phyloP scores from a whole-genome alignment of 768 basidiomycete genomes.

The Panaeolus cyanescens region DNA sequence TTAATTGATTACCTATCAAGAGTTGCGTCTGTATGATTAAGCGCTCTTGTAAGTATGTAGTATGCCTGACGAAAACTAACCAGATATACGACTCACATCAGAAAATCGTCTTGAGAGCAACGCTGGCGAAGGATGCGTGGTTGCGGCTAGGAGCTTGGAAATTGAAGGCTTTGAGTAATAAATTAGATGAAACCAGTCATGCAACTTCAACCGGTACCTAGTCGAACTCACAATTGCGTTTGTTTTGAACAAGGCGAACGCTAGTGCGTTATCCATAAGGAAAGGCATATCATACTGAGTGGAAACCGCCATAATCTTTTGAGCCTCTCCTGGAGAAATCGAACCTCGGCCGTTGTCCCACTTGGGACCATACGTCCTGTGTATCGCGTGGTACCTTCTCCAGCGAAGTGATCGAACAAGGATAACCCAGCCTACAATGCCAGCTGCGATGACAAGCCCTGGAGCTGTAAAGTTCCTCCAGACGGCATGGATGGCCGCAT shows the following conservation, averaged over 20 bases:
- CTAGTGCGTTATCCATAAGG: constrained; percentile 38
- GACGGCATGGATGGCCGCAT: not conserved
- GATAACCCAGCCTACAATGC: constrained; percentile 19
- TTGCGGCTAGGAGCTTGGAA: constrained; percentile 41
- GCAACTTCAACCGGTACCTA: not conserved
- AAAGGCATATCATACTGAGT: constrained; percentile 46
- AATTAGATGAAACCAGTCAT: not conserved
- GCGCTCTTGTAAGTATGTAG: too few species aligned
- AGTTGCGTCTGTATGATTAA: constrained; percentile 44
- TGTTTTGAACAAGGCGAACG: constrained; percentile 57
- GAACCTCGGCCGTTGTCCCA: constrained; percentile 24
- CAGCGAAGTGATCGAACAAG: constrained; percentile 43
- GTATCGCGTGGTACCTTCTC: constrained; percentile 42
- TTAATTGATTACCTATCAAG: constrained; percentile 34
- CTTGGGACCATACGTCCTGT: constrained; percentile 38
- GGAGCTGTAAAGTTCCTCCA: not conserved
- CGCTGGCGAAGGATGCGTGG: constrained; percentile 36
- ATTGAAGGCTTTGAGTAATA: constrained; percentile 42
- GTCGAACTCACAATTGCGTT: constrained; percentile 43
- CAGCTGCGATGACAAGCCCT: constrained; percentile 7
- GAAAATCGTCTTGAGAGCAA: constrained; percentile 44
- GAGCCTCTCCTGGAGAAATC: constrained; percentile 48
- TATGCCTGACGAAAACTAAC: too few species aligned
- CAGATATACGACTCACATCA: constrained; percentile 49
- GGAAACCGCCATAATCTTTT: constrained; percentile 37